Evolutionary conservation across 2,329 filamentous ascomycete species (phyloP), one percentile per base, ranked within the genome.

Genomic region (Ceratocystis colombiana): DNA sequence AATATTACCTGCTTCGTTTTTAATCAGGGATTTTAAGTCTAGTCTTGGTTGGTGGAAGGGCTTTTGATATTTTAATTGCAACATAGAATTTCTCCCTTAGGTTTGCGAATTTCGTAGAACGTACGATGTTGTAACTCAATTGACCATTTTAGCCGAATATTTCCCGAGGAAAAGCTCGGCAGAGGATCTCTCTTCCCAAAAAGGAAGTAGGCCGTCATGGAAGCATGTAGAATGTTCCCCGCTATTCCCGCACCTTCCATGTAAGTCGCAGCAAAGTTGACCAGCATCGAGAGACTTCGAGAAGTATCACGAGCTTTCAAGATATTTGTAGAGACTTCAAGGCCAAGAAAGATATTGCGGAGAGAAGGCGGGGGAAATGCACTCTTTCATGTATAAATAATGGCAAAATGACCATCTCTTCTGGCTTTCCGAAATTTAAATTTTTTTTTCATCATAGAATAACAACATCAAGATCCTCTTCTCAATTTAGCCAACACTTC

Each of bases 221-320:
- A 65, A 65, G n/a, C 3, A 41, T 33, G 41, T 65, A 61, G 64
- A 65, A 65, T 33, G 17, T 65, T 61, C 64, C 20, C 55, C 50
- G 50, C 55, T 33, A n/a, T 50, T 65, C 64, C n/a, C 15, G 41
- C n/a, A 61, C 20, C 25, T 61, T 48, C 55, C 33, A 37, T 55
- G 28, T 44, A 57, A 48, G 44, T 50, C 5, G 61, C 5, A n/a
- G 15, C 61, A 4, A 41, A 15, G 37, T 41, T 41, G 3, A 1
- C 37, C 37, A 4, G 37, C 10, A 41, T 41, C 37, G n/a, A n/a
- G 61, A 50, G 44, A 33, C 28, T 63, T 63, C 61, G 17, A 37
- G 61, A 63, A 63, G 28, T 37, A 33, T 37, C 61, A 20, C 12
- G 61, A 46, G 28, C 6, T 6, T 46, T 46, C 41, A 48, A 12